Percentiles rank a stretch among this genome's conserved stretches.
phyloP scores from a whole-genome alignment of 2,329 filamentous ascomycete genomes.

The Colletotrichum echinochloae region DNA sequence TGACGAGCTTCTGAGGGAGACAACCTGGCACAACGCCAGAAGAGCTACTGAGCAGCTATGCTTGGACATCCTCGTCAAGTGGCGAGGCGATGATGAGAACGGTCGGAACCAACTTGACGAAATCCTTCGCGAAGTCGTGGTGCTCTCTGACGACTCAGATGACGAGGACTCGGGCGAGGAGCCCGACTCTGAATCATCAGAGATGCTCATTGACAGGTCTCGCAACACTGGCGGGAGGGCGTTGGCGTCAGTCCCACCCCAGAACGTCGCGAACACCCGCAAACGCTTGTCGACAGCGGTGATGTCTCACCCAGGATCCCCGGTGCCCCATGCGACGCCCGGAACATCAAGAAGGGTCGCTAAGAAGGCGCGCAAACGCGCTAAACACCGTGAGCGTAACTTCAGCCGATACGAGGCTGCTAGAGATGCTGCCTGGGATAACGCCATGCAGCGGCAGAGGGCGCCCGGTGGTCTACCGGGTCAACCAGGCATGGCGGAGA shows the following conservation, averaged over 20 bases:
- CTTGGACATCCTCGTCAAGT: conserved; percentile 75
- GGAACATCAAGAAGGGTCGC: conserved; percentile 20
- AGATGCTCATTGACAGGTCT: conserved; percentile 42
- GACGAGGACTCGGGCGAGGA: conserved; percentile 53
- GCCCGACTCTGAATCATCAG: conserved; percentile 48
- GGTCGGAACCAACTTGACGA: conserved; percentile 76
- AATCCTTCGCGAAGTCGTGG: conserved; percentile 74
- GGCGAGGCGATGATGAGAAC: conserved; percentile 77
- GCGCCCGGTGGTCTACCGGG: conserved; percentile 1
- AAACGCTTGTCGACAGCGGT: conserved; percentile 30
- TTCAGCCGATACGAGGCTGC: conserved; percentile 40
- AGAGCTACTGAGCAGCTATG: conserved; percentile 71
- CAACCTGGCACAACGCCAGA: conserved; percentile 69
- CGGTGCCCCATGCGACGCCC: conserved; percentile 10
- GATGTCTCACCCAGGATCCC: conserved; percentile 31
- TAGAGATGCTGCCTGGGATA: conserved; percentile 32
- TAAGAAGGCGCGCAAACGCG: conserved; percentile 31
- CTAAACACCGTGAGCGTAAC: conserved; percentile 34
- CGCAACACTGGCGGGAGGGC: conserved; percentile 16
- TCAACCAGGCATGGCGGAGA: conserved; percentile 16
- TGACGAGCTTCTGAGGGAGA: conserved; percentile 70
- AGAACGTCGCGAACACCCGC: conserved; percentile 3
- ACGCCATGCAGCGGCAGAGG: conserved; percentile 29
- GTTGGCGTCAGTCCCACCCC: conserved; percentile 15
- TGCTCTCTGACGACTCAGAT: conserved; percentile 69